These are phyloP conservation scores for Carex pumila DNA, from an alignment of 176 grass and related monocot species.

Conservation along the genomic window DNA sequence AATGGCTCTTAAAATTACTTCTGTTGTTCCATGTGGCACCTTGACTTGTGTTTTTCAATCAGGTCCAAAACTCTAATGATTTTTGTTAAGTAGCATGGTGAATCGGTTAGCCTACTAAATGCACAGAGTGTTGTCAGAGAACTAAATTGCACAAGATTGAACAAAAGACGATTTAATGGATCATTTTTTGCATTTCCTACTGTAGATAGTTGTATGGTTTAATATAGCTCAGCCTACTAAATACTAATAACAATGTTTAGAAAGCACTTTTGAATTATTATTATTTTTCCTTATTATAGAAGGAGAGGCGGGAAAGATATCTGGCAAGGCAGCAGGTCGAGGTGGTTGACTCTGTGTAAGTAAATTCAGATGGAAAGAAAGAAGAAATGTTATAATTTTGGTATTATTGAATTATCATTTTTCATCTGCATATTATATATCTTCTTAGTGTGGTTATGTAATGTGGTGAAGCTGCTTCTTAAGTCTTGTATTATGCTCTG, in stretches of 20 bases:
- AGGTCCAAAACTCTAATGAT: not conserved
- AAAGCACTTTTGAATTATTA: not conserved
- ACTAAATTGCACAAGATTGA: no score
- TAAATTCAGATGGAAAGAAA: conserved; percentile 18
- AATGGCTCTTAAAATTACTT: not conserved
- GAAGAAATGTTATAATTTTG: conserved; percentile 17
- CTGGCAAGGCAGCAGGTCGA: conserved; percentile 82
- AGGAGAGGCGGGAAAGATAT: conserved; percentile 90
- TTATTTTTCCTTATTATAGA: conserved; percentile 38
- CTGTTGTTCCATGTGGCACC: not conserved
- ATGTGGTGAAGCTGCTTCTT: not conserved
- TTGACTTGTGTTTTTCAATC: not conserved
- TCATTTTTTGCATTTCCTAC: not conserved
- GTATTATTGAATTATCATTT: conserved; percentile 16
- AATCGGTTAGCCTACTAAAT: not conserved
- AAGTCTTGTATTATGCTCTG: conserved; percentile 20
- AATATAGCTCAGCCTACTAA: not conserved
- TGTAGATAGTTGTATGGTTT: not conserved
- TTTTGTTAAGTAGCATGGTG: not conserved
- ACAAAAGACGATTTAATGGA: not conserved
- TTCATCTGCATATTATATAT: not conserved
- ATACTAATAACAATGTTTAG: not conserved
- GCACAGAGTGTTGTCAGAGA: no score
- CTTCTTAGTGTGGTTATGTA: conserved; percentile 3
- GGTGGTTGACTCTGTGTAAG: conserved; percentile 70